Conservation (phyloP, 164 flowering plant species). For the Kalanchoe fedtschenkoi region DNA sequence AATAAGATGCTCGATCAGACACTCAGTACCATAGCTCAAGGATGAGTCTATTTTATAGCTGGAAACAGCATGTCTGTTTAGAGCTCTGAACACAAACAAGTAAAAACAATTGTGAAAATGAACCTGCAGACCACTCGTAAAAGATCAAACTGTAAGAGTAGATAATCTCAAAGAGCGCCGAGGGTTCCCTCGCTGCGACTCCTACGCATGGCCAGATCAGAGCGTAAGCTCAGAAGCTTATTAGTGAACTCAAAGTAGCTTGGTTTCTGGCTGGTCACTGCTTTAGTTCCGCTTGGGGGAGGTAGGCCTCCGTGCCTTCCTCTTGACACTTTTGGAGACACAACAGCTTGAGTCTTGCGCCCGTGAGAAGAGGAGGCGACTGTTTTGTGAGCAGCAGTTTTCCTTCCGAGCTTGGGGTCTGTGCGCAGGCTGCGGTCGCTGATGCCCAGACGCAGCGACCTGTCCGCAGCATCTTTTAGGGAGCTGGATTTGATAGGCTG, state of each 20-base stretch:
- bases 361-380: neutral
- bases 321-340: neutral
- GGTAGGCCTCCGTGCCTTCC: slow-evolving; percentile 1
- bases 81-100: no score
- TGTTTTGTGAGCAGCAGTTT: slow-evolving; percentile 9
- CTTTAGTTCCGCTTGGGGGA: neutral
- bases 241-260: neutral
- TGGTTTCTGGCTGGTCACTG: neutral
- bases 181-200: slow-evolving; percentile 2
- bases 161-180: neutral
- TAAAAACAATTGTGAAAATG: neutral
- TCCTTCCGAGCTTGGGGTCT: slow-evolving; percentile 48
- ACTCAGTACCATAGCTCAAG: no score
- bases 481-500: slow-evolving; percentile 48
- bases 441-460: slow-evolving; percentile 48
- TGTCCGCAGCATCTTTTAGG: slow-evolving; percentile 54
- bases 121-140: neutral
- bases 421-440: slow-evolving; percentile 24
- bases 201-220: neutral
- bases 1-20: no score
- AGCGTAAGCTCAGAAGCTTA: slow-evolving; percentile 1
- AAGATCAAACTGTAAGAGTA: neutral
- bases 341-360: neutral
- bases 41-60: no score
- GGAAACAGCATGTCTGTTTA: no score